Evolutionary conservation across 495 filamentous ascomycete species (phyloP), one percentile per base, ranked within the genome.

Genomic region (Articulospora tetracladia): DNA sequence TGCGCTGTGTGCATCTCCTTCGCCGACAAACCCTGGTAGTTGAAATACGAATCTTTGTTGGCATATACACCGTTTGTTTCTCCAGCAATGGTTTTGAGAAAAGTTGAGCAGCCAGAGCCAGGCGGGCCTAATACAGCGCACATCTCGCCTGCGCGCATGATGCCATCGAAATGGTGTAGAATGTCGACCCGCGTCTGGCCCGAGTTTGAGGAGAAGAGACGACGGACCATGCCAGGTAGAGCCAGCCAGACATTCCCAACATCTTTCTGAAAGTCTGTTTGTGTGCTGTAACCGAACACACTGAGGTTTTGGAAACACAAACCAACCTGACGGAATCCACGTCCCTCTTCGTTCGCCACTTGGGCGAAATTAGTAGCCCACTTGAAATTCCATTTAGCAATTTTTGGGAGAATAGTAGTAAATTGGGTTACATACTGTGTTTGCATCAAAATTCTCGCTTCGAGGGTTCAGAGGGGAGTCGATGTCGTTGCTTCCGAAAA

Each of bases 61-160:
- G 89, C 71, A 64, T 78, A 85, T 27, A 91, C 93, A 41, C 92
- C 92, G 68, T 81, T 83, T 2, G 88, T 79, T 68, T 95, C 89
- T 62, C 94, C 93, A n/a, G 86, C 82, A 62, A 97, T 90, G 23
- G 85, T 81, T 70, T 93, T 95, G 22, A 97, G 76, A 66, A 96
- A 94, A 0, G 91, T 91, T 0, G 92, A 91, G 70, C 92, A 97
- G 26, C 92, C 92, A n/a, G 85, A 79, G 0, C 92, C 92, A 0
- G 92, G 92, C 50, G 87, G 83, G 11, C 92, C 92, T 19, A 97
- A 76, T 11, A 97, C 92, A n/a, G 96, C 75, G 1, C 92, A 79
- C 91, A 96, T 95, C 70, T 97, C 92, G 10, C 92, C 92, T 1
- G 88, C 83, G 59, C 84, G 83, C 25, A 78, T 69, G 11, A 71